Percentiles rank a stretch among this genome's conserved stretches.
Evolutionary conservation across 1,139 yeast genomes (phyloP).

Genomic region (Yamadazyma blattariae): DNA sequence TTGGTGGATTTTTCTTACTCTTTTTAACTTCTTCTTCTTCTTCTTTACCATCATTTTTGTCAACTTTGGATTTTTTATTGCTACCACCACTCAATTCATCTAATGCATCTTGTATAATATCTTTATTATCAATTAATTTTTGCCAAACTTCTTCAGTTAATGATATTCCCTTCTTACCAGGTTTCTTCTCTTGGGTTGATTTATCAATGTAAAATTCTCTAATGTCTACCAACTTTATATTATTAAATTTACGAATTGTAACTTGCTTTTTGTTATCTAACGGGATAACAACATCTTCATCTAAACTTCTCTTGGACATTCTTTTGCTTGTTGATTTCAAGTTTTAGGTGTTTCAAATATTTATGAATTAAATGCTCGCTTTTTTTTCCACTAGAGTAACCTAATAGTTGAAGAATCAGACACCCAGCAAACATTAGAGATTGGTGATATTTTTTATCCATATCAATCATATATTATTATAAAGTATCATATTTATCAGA

Average conservation of each 20-base stretch:
- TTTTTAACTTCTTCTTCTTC: slow-evolving; percentile 7
- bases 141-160: slow-evolving; percentile 70
- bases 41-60: slow-evolving; percentile 6
- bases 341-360: too few relatives aligned
- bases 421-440: neutral
- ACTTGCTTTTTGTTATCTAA: slow-evolving; percentile 67
- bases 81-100: slow-evolving; percentile 38
- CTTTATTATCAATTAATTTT: slow-evolving; percentile 48
- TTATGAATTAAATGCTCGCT: neutral
- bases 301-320: slow-evolving; percentile 10
- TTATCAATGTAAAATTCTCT: slow-evolving; percentile 74
- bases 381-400: too few relatives aligned
- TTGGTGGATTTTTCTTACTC: slow-evolving; percentile 2
- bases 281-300: slow-evolving; percentile 19
- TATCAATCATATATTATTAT: too few relatives aligned
- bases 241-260: slow-evolving; percentile 68
- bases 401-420: too few relatives aligned
- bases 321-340: neutral
- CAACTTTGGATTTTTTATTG: slow-evolving; percentile 7
- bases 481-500: too few relatives aligned
- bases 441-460: too few relatives aligned
- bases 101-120: slow-evolving; percentile 61
- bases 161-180: slow-evolving; percentile 86
- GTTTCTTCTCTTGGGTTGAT: slow-evolving; percentile 56
- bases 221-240: slow-evolving; percentile 66